Conservation (phyloP, 805 yeast species). For the Zygosaccharomyces siamensis region DNA sequence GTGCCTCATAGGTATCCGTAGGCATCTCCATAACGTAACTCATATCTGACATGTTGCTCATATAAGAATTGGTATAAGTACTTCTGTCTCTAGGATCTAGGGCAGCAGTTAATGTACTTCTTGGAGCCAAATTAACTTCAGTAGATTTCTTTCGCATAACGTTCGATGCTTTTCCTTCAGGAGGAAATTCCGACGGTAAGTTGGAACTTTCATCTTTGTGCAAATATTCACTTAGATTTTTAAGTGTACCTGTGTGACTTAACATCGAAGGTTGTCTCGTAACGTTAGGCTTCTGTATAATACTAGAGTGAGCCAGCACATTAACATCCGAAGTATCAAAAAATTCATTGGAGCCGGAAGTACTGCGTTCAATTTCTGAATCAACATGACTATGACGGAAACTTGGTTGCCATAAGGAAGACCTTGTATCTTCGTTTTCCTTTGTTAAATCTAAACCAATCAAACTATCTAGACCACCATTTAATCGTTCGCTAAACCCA, state of each 20-base stretch:
- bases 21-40: conserved; percentile 32
- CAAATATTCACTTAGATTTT: conserved; percentile 25
- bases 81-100: conserved; percentile 7
- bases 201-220: conserved; percentile 10
- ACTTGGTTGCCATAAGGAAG: conserved; percentile 5
- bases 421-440: not conserved
- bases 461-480: not conserved
- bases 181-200: not conserved
- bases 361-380: not conserved
- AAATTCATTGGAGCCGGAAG: not conserved
- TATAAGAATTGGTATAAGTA: conserved; percentile 9
- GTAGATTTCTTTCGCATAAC: conserved; percentile 18
- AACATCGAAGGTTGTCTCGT: conserved; percentile 24
- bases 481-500: not conserved
- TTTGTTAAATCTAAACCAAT: not conserved
- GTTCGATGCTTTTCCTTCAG: conserved; percentile 2
- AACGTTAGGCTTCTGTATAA: conserved; percentile 18
- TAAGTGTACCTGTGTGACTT: conserved; percentile 29
- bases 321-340: conserved; percentile 15
- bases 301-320: conserved; percentile 30
- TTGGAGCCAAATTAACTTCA: conserved; percentile 12
- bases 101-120: conserved; percentile 8
- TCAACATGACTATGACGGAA: conserved; percentile 2
- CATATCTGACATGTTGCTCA: conserved; percentile 26
- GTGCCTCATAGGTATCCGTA: conserved; percentile 27